These are phyloP conservation scores for Phialophora expanda DNA, from an alignment of 2,329 filamentous ascomycete species.

Conservation along the genomic window DNA sequence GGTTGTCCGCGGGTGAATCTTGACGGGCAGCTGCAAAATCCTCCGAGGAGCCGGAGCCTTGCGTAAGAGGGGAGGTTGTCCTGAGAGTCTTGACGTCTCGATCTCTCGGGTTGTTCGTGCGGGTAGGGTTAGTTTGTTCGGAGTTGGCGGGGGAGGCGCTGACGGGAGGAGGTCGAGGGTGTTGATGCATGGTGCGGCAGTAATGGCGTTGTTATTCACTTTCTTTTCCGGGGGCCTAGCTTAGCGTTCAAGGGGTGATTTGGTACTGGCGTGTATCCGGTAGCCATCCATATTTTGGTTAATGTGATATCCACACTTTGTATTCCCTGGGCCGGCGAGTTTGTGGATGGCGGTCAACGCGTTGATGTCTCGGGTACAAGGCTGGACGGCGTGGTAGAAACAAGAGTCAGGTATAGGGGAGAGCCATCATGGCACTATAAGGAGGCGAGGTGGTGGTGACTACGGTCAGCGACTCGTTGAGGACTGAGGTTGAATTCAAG, in stretches of 20 bases:
- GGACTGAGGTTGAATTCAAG: constrained; percentile 26
- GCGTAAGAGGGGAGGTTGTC: constrained; percentile 55
- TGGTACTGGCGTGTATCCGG: constrained; percentile 28
- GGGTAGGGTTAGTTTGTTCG: constrained; percentile 71
- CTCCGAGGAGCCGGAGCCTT: constrained; percentile 58
- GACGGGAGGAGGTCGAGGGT: constrained; percentile 75
- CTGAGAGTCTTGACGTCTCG: constrained; percentile 57
- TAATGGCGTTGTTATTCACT: constrained; percentile 16
- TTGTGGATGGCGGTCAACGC: constrained; percentile 23
- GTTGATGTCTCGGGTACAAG: constrained; percentile 16
- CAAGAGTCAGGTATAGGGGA: constrained; percentile 25
- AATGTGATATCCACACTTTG: constrained; percentile 18
- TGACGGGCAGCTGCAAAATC: constrained; percentile 51
- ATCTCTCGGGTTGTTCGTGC: constrained; percentile 78
- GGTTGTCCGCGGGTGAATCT: constrained; percentile 53
- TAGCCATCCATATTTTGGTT: constrained; percentile 38
- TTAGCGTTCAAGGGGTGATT: constrained; percentile 33
- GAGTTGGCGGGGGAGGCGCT: constrained; percentile 74
- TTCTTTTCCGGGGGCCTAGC: constrained; percentile 22
- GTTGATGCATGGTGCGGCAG: constrained; percentile 77
- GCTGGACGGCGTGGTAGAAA: constrained; percentile 3
- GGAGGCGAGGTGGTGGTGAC: constrained; percentile 5
- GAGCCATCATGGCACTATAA: constrained; percentile 32
- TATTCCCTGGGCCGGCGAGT: constrained; percentile 11
- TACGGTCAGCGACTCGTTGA: constrained; percentile 26